Conservation (phyloP, 768 basidiomycete species). For the Kwoniella botswanensis region DNA sequence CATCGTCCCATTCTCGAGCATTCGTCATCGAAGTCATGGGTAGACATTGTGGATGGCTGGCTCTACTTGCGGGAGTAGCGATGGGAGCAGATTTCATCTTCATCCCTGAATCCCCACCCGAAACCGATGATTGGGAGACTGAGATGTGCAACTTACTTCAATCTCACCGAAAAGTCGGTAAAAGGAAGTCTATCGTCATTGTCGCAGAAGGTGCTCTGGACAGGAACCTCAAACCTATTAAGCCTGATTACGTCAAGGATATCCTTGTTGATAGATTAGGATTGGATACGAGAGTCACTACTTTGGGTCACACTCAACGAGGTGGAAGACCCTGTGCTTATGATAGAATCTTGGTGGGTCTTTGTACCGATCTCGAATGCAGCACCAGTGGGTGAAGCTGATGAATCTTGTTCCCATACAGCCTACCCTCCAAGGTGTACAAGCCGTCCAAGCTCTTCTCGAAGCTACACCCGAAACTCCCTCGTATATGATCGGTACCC, state of each 20-base stretch:
- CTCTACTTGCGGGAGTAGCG: constrained; percentile 87
- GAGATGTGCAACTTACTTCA: constrained; percentile 86
- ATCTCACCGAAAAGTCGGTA: constrained; percentile 82
- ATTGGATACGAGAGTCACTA: constrained; percentile 94
- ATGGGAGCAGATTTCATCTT: constrained; percentile 95
- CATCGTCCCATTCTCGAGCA: constrained; percentile 91
- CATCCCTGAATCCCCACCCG: constrained; percentile 91
- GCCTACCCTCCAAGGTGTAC: constrained; percentile 95
- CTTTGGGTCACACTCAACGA: constrained; percentile 93
- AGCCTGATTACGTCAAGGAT: constrained; percentile 85
- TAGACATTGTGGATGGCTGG: constrained; percentile 99
- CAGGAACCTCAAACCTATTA: constrained; percentile 84
- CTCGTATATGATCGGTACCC: constrained; percentile 95
- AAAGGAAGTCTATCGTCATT: constrained; percentile 98
- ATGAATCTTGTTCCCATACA: constrained; percentile 50
- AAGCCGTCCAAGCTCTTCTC: constrained; percentile 86
- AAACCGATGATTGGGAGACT: constrained; percentile 80
- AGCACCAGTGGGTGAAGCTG: background rate
- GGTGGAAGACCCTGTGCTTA: constrained; percentile 91
- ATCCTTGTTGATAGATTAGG: constrained; percentile 83
- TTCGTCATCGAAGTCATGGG: constrained; percentile 99
- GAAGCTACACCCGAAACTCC: constrained; percentile 85
- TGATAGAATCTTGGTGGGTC: constrained; percentile 83
- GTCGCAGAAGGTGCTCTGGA: constrained; percentile 97
- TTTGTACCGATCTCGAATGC: background rate